These are phyloP conservation scores for Anisodus tanguticus DNA, from an alignment of 257 asterid species.

Conservation along the genomic window DNA sequence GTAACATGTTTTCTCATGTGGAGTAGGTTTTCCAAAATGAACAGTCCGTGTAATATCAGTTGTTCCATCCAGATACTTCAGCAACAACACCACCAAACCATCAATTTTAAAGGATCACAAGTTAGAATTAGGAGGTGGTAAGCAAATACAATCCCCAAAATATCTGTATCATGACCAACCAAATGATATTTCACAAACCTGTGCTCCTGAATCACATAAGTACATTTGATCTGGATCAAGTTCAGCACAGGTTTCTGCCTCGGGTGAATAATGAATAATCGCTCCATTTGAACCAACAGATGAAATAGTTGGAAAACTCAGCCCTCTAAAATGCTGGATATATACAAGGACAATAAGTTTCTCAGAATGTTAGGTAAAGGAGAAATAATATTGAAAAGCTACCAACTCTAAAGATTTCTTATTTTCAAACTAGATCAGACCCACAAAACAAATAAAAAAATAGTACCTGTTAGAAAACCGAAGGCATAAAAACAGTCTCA, in stretches of 20 bases:
- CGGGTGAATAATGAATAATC: constrained; percentile 81
- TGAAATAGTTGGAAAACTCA: constrained; percentile 94
- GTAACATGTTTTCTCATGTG: constrained; percentile 96
- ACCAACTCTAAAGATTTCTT: not conserved
- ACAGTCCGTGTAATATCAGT: constrained; percentile 97
- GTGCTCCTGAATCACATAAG: constrained; percentile 96
- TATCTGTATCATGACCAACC: constrained; percentile 18
- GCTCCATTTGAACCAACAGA: constrained; percentile 98
- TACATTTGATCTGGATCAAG: constrained; percentile 81
- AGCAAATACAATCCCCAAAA: constrained; percentile 1
- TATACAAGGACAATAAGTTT: constrained; percentile 5
- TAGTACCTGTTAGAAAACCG: not conserved
- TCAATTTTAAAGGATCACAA: constrained; percentile 33
- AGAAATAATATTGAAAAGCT: constrained; percentile 18
- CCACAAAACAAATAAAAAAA: not conserved
- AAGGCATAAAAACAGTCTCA: not conserved
- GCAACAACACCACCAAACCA: constrained; percentile 37
- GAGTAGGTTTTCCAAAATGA: constrained; percentile 88
- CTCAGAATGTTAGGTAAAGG: constrained; percentile 26
- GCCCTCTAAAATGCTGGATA: constrained; percentile 80
- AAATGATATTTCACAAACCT: constrained; percentile 55
- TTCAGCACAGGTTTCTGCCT: constrained; percentile 81
- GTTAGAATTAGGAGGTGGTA: constrained; percentile 27
- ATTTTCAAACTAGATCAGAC: constrained; percentile 19
- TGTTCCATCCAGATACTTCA: constrained; percentile 96